Conservation (phyloP, 2,329 filamentous ascomycete species). For the Claviceps fusiformis region DNA sequence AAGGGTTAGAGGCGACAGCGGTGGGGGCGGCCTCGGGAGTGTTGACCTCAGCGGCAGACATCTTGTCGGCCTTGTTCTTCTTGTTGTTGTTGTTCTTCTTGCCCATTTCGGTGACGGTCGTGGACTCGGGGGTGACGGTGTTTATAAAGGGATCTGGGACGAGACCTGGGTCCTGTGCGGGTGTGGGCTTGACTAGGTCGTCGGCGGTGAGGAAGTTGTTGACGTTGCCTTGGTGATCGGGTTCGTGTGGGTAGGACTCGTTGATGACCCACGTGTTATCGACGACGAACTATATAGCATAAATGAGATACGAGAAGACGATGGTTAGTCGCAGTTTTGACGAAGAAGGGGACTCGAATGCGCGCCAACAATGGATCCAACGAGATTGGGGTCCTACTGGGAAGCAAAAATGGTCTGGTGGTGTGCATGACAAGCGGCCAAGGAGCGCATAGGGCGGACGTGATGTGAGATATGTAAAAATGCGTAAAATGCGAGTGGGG, state of each 20-base stretch:
- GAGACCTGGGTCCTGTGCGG: not conserved
- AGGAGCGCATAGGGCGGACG: constrained; percentile 6
- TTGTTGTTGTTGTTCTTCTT: constrained; percentile 45
- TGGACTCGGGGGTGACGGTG: constrained; percentile 55
- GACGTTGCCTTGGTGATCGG: constrained; percentile 68
- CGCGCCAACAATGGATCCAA: constrained; percentile 5
- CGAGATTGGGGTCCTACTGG: not conserved
- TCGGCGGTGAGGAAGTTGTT: constrained; percentile 83
- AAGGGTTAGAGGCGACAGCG: not conserved
- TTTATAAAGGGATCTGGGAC: constrained; percentile 43
- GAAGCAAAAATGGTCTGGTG: not conserved
- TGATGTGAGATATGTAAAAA: constrained; percentile 15
- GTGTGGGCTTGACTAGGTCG: constrained; percentile 39
- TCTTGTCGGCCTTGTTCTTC: constrained; percentile 15
- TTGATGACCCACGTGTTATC: constrained; percentile 85
- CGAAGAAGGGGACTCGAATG: constrained; percentile 1
- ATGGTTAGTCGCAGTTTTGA: constrained; percentile 7
- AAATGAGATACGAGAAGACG: constrained; percentile 4
- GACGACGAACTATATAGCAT: constrained; percentile 65
- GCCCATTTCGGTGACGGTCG: constrained; percentile 50
- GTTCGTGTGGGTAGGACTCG: constrained; percentile 65
- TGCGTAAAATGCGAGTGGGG: constrained; percentile 13
- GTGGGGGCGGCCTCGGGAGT: not conserved
- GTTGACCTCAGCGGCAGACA: constrained; percentile 7
- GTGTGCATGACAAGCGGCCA: constrained; percentile 9